Evolutionary conservation across 495 filamentous ascomycete genomes (phyloP).

Genomic region (Penicillium angulare): DNA sequence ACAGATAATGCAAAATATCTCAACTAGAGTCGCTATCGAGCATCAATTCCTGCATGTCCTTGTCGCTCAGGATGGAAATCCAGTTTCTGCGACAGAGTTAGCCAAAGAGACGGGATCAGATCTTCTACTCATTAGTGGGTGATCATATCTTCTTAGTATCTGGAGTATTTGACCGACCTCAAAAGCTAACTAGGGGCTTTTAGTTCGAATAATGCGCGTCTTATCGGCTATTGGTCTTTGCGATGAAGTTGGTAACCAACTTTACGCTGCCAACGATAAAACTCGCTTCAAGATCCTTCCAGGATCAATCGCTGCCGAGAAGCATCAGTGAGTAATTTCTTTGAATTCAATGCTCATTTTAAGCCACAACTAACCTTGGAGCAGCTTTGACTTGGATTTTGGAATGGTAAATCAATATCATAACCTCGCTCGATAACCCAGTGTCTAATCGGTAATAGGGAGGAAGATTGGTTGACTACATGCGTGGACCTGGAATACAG

Average conservation of each 20-base stretch:
- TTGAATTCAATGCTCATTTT: neutral
- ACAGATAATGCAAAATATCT: conserved; percentile 10
- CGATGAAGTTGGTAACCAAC: conserved; percentile 20
- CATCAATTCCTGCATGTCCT: conserved; percentile 10
- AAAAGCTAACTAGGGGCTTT: neutral
- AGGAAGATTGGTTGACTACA: conserved; percentile 23
- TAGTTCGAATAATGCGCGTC: conserved; percentile 25
- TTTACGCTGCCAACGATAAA: conserved; percentile 20
- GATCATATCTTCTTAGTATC: neutral
- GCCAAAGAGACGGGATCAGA: conserved; percentile 5
- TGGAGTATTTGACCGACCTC: neutral
- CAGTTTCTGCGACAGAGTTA: conserved; percentile 6
- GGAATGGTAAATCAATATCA: conserved; percentile 5
- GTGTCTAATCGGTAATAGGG: conserved; percentile 4
- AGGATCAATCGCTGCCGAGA: conserved; percentile 23
- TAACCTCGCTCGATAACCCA: neutral
- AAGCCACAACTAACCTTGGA: neutral
- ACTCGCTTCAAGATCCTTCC: conserved; percentile 21
- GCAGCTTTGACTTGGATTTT: conserved; percentile 14
- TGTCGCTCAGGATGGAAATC: neutral
- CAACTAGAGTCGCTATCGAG: conserved; percentile 12
- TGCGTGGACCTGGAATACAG: conserved; percentile 24
- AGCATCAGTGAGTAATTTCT: conserved; percentile 19
- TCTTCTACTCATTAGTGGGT: conserved; percentile 6
- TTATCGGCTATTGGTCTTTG: conserved; percentile 21